These are phyloP conservation scores for Hypoxylon sp. DNA, from an alignment of 2,329 filamentous ascomycete genomes.

Conservation along the genomic window DNA sequence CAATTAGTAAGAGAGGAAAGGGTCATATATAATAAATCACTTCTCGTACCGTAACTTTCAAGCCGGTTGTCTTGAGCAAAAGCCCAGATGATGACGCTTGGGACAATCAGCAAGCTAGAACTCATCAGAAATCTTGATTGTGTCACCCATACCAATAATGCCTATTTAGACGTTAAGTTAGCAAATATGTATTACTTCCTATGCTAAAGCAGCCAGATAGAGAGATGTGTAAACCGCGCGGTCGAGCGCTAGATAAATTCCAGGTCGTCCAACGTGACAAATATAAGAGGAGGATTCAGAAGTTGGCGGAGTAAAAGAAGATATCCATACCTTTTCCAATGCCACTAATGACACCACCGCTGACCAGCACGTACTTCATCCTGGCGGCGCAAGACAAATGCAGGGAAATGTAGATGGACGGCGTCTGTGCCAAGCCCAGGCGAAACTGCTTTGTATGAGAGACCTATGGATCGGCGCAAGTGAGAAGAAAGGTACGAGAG, in stretches of 20 bases:
- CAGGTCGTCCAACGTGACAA: neutral
- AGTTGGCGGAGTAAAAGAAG: constrained; percentile 4
- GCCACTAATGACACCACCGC: constrained; percentile 72
- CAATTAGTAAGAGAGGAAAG: constrained; percentile 1
- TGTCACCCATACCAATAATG: constrained; percentile 48
- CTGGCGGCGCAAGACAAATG: constrained; percentile 51
- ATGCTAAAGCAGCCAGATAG: neutral
- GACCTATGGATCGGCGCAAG: neutral
- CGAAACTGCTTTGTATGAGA: neutral
- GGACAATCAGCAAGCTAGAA: constrained; percentile 52
- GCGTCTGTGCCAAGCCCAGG: constrained; percentile 3
- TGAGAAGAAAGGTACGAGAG: neutral
- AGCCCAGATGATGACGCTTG: constrained; percentile 82
- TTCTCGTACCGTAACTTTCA: constrained; percentile 75
- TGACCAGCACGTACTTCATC: constrained; percentile 88
- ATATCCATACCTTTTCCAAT: constrained; percentile 37
- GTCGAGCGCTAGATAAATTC: neutral
- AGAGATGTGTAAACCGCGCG: neutral
- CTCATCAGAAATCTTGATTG: neutral
- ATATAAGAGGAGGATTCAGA: neutral
- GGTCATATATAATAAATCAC: constrained; percentile 59
- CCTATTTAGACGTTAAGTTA: constrained; percentile 25
- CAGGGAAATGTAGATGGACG: constrained; percentile 3
- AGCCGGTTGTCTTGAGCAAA: constrained; percentile 83
- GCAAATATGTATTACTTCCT: constrained; percentile 5